Base-by-base conservation (phyloP, 1,284 basidiomycete genomes). In the Tylopilus orsonianus region DNA sequence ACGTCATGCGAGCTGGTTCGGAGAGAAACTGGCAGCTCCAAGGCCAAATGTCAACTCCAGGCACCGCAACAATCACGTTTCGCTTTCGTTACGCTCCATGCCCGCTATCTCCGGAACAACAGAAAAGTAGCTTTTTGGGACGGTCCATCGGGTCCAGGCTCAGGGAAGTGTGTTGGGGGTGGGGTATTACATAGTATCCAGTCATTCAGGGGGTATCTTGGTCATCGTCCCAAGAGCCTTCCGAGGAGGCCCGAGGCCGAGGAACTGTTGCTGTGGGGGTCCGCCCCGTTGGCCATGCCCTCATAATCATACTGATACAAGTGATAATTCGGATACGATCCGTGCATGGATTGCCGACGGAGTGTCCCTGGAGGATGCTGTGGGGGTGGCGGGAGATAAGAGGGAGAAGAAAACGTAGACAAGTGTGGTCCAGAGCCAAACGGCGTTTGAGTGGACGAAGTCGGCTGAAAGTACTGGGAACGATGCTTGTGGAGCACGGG, bases 331-430 rank as follows among this genome's bases (percentile, higher is more conserved):
- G 12, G 33, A 5, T 41, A 29, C 5, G 56, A 29, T 16, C 42
- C 62, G 10, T 62, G 46, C 49, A 46, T 53, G 29, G 64, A 60
- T 37, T 46, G 57, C 26, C 59, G 61, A 22, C 44, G 42, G 33
- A 22, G 36, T 8, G 23, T 35, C 39, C 38, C 50, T 8, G 36
- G 6, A 16, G 29, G 3, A 5, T 48, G 26, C 14, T 40, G 35
- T 7, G 39, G 33, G 2, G 56, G 27, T 13, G 51, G 41, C 13
- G 35, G 2, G 12, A 8, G 3, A 27, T 20, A 6, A 9, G 35
- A 22, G 8, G 46, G 2, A 5, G 16, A 29, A 19, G 13, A 16
- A 16, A 22, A 4, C 16, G n/a, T 19, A 47, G 45, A 23, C 14
- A 8, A 8, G 19, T 20, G 18, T 19, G 26, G 18, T 40, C 26